Evolutionary conservation across 1,139 yeast genomes (phyloP).

Genomic region (Candida sp.): DNA sequence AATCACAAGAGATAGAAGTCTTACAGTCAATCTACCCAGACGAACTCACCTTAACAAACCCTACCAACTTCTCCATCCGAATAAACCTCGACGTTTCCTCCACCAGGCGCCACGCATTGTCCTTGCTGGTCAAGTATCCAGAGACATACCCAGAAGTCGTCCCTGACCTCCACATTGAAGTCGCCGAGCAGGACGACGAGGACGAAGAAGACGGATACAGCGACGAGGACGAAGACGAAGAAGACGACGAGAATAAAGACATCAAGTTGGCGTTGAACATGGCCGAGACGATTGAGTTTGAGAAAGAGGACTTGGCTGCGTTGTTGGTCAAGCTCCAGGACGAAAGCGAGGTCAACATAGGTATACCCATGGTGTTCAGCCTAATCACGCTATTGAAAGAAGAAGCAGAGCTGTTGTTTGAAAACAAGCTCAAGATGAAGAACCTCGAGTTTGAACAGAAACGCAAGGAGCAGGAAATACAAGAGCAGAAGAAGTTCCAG

Average conservation of each 20-base stretch:
- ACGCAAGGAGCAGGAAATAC: conserved; percentile 60
- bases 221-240: conserved; percentile 41
- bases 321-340: conserved; percentile 47
- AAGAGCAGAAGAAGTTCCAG: conserved; percentile 76
- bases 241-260: conserved; percentile 16
- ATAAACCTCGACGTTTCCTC: conserved; percentile 62
- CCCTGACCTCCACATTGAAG: conserved; percentile 55
- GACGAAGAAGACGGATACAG: conserved; percentile 28
- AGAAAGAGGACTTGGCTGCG: conserved; percentile 44
- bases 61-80: conserved; percentile 50
- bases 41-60: conserved; percentile 57
- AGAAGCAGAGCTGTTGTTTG: conserved; percentile 70
- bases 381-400: conserved; percentile 80
- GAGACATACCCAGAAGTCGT: conserved; percentile 71
- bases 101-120: conserved; percentile 54
- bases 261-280: conserved; percentile 29
- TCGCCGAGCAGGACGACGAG: conserved; percentile 39
- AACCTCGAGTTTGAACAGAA: conserved; percentile 65
- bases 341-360: conserved; percentile 79
- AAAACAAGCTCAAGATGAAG: conserved; percentile 53
- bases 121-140: conserved; percentile 68
- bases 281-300: conserved; percentile 60
- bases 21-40: conserved; percentile 93
- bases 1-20: conserved; percentile 79
- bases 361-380: conserved; percentile 89